Base-by-base conservation (phyloP, 179 eudicot genomes). In the Pouteria campechiana region DNA sequence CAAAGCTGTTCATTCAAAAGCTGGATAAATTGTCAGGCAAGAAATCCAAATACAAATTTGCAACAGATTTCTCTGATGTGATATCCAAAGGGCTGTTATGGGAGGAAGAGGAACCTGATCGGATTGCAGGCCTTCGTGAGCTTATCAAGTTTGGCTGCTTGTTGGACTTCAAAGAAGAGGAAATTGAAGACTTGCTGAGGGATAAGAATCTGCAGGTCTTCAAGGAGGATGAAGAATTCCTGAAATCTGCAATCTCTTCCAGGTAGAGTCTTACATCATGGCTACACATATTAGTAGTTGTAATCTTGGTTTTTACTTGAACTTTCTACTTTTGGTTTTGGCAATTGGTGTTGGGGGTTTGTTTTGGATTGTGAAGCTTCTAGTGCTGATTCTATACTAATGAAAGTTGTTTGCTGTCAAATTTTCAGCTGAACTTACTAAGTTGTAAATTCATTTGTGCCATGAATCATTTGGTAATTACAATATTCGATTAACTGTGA, bases 81-180 rank as follows among this genome's bases (percentile, higher is more conserved):
- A 47, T 83, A 40, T 52, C 89, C 5, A 61, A 62, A 22, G 94
- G 94, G 32, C 17, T 83, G 45, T 23, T 80, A 17, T 76, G 85
- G 85, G 74, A 74, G 52, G 50, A 68, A 36, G 85, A 70, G 39
- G 76, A 64, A 34, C 44, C 37, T 17, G 47, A 38, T 14, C 43
- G 46, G 15, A 69, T 83, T 37, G 44, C 70, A 27, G 14, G 15
- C 29, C 46, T 5, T 7, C 48, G 19, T 0, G 83, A 83, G 47
- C 61, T 80, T 31, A 66, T 83, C 30, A 72, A 48, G 59, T 18
- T 71, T 39, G 85, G 83, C 0, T 72, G 71, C 42, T 18, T 76
- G 32, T 13, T 71, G 51, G 56, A 64, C 10, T 83, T 83, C 20
- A 61, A 72, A 8, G 76, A 66, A 44, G 76, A 67, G 17, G 80